Base-by-base conservation (phyloP, 2,329 filamentous ascomycete species). In the Leptoxyphium fumago region DNA sequence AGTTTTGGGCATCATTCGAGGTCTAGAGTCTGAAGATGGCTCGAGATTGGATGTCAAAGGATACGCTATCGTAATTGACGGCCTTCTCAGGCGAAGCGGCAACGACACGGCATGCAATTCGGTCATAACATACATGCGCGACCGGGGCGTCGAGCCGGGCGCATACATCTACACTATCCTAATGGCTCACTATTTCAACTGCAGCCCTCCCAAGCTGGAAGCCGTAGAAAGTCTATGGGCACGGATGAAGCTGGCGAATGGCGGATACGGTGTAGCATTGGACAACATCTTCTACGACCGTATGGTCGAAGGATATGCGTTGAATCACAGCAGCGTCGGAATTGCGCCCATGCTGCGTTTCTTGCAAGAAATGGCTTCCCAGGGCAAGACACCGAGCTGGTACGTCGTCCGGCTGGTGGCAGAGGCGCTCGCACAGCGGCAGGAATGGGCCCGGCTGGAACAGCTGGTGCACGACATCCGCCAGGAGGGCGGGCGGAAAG, bases 111-210 rank as follows among this genome's bases (percentile, higher is more conserved):
- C 77, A 44, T 72, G 83, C 11, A 70, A 72, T 39, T 69, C 70
- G 1, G 69, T 89, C 7, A 68, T 86, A 38, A 61, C 66, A 1
- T 74, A 81, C 58, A 82, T 91, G 71, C 63, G 65, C 42, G 52
- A 55, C 5, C 63, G 68, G 18, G 71, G 72, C 15, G 55, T 80
- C 38, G 58, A 69, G 40, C 69, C 77, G 2, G 74, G 74, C 3
- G 62, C 75, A 1, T 73, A 85, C 52, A 82, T 86, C 55, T 83
- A 83, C 65, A 88, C 83, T 18, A 82, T 80, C 54, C 72, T 91
- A 15, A 66, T 83, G 39, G 74, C 80, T 39, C 70, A 82, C 56
- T 80, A 80, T 57, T 81, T 88, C 56, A 55, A 67, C 8, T 47
- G 45, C 3, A n/a, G 43, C 11, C 46, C 48, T 17, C 77, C 79